Conservation (phyloP, 2,329 filamentous ascomycete genomes). For the Fusarium stilboides region DNA sequence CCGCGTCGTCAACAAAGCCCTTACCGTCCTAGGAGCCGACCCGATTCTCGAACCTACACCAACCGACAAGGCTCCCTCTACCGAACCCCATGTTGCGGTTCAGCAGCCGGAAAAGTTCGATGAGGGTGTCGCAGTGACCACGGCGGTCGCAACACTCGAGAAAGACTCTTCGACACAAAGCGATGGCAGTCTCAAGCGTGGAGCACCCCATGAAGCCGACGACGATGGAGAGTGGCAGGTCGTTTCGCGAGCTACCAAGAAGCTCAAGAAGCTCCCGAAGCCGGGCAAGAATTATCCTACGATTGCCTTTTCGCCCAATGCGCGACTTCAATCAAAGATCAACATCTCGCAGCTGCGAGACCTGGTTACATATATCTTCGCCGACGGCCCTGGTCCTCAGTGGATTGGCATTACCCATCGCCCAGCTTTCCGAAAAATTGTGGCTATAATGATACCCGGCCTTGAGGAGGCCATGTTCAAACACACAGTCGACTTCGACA, state of each 20-base stretch:
- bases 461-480: slow-evolving; percentile 93
- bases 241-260: slow-evolving; percentile 69
- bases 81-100: slow-evolving; percentile 22
- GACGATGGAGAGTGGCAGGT: slow-evolving; percentile 68
- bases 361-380: slow-evolving; percentile 76
- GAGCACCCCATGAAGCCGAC: slow-evolving; percentile 63
- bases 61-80: slow-evolving; percentile 16
- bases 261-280: slow-evolving; percentile 73
- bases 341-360: slow-evolving; percentile 75
- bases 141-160: slow-evolving; percentile 22
- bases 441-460: slow-evolving; percentile 92
- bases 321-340: slow-evolving; percentile 73
- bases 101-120: slow-evolving; percentile 22
- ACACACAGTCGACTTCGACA: slow-evolving; percentile 65
- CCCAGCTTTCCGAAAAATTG: slow-evolving; percentile 81
- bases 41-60: slow-evolving; percentile 17
- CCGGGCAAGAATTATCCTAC: slow-evolving; percentile 71
- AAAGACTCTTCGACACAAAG: slow-evolving; percentile 47
- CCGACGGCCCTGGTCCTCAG: slow-evolving; percentile 75
- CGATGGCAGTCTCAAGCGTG: slow-evolving; percentile 64
- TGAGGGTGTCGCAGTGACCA: slow-evolving; percentile 15
- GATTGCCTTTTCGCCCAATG: slow-evolving; percentile 70
- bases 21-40: slow-evolving; percentile 40
- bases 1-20: slow-evolving; percentile 30
- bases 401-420: slow-evolving; percentile 76